A percentile compares a stretch with the other conserved stretches of the same genome.
These are phyloP conservation scores for Brassica balearica DNA, from an alignment of 441 rosid species.

Conservation along the genomic window DNA sequence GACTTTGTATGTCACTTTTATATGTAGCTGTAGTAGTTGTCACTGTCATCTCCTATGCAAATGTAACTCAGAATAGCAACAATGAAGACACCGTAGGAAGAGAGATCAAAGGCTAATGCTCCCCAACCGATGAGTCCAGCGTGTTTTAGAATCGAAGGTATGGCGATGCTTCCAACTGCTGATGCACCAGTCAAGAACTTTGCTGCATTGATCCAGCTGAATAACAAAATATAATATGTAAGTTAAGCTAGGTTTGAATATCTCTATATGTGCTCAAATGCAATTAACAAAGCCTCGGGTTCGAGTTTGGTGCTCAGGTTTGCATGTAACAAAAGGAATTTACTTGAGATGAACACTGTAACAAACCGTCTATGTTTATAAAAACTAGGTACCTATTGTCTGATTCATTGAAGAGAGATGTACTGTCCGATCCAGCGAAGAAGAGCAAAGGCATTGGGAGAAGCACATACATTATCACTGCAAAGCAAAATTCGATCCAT, in stretches of 20 bases:
- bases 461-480: constrained; percentile 91
- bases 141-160: constrained; percentile 88
- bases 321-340: background rate
- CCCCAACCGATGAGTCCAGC: constrained; percentile 97
- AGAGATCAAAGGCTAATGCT: constrained; percentile 82
- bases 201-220: constrained; percentile 77
- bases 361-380: background rate
- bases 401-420: constrained; percentile 69
- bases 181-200: constrained; percentile 96
- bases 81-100: constrained; percentile 72
- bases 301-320: background rate
- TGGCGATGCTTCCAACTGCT: constrained; percentile 88
- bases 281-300: background rate
- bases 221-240: constrained; percentile 32
- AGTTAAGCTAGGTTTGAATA: background rate
- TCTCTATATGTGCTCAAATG: constrained; percentile 1
- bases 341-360: background rate
- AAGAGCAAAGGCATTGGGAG: constrained; percentile 97
- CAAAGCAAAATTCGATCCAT: constrained; percentile 23
- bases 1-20: constrained; percentile 36
- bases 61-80: constrained; percentile 72
- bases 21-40: constrained; percentile 59
- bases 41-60: constrained; percentile 50
- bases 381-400: constrained; percentile 53
- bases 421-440: constrained; percentile 76